Base-by-base conservation (phyloP, 306 rosid species). In the Quercus berberidifolia region DNA sequence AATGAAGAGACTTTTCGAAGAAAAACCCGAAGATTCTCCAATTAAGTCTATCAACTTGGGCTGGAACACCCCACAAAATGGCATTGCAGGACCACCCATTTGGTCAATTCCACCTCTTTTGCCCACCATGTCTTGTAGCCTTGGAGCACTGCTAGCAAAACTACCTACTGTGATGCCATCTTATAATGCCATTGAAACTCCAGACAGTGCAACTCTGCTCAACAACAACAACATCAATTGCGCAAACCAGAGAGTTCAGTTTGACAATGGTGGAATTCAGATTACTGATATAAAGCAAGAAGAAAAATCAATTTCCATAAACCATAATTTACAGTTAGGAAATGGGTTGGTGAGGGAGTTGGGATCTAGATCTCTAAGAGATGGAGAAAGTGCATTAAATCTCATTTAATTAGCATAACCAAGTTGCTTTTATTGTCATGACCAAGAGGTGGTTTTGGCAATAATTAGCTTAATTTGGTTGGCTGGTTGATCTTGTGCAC, bases 21-120 rank as follows among this genome's bases (percentile, higher is more conserved):
- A 89, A 57, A 81, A 72, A 41, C 68, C 87, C 4, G 84, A 83
- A 57, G 85, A 76, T 25, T 80, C 86, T 54, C 88, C 91, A 4
- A 79, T 78, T 69, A 86, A 85, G 83, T 78, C 93, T 69, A 80
- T 85, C 70, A 87, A 92, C 88, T 76, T 86, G 75, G 93, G 96
- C 4, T 85, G 92, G 88, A 90, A 89, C 77, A 75, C 77, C 6
- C 87, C 89, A 64, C 92, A 82, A 10, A 83, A 82, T 72, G 79
- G 82, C 78, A 59, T 77, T 18, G 51, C 78, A 79, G 89, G 81
- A 56, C 60, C 89, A 73, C 80, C 88, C 33, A 18, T 81, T 77
- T 84, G 92, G 90, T 71, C 87, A 70, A 60, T 80, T 74, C 88
- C 89, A 58, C 85, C 90, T 79, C 76, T 89, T 13, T 72, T 85